Base-by-base conservation (phyloP, 768 basidiomycete species). In the Pulveroboletus sp. region DNA sequence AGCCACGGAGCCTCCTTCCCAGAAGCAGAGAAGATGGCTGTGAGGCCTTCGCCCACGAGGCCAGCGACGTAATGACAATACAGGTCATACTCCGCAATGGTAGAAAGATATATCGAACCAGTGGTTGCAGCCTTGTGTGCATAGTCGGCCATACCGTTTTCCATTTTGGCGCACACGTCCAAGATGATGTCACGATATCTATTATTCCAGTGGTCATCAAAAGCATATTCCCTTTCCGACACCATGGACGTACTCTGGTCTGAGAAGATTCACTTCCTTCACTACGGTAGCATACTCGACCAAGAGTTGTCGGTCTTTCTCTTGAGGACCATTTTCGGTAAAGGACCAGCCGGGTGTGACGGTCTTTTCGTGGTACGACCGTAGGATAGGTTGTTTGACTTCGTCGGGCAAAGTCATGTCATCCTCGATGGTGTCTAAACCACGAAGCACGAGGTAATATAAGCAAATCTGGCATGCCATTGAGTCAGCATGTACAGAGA, bases 31-130 rank as follows among this genome's bases (percentile, higher is more conserved):
- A 92, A 95, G 36, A 98, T 75, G 12, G 91, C 82, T 0, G 90
- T 92, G 27, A 95, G 80, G 39, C 94, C 94, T 68, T 98, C 94
- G 30, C 95, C 95, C 51, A 98, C 95, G 49, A 99, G 85, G 3
- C 95, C 95, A 0, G 95, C 95, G 58, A 98, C 95, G 64, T 93
- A 97, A 68, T 99, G 95, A 66, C 95, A 99, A 70, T 99, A 99
- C 13, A 99, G 79, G 67, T 97, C 92, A 72, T 93, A 99, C 57
- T 96, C 93, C 31, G 82, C 75, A 45, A 93, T 70, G 6, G 86
- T 82, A 38, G 82, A 78, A 47, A 96, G 77, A 61, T 86, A 85
- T 54, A 83, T 77, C 37, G 79, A 72, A 43, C 83, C 83, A 1
- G 82, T 81, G 6, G 84, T 75, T 6, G 85, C 85, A 6, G 90